A percentile compares a stretch with the other conserved stretches of the same genome.
Conservation (phyloP, 2,329 filamentous ascomycete genomes). For the Clarireedia hainanense region DNA sequence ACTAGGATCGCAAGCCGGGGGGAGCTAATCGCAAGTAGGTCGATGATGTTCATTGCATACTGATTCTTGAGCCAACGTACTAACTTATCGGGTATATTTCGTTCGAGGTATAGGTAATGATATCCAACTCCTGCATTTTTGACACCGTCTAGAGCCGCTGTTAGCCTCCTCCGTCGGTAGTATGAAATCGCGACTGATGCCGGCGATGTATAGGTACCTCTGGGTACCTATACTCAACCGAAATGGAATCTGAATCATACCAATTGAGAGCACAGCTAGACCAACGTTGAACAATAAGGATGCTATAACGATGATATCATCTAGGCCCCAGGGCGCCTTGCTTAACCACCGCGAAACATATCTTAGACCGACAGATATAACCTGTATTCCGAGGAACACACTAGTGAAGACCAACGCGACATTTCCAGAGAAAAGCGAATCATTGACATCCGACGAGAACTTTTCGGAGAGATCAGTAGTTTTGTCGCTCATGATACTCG, state of each 20-base stretch:
- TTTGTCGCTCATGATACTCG: too few relatives aligned
- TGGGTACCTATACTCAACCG: background rate
- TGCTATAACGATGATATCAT: background rate
- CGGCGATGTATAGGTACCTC: background rate
- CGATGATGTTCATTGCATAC: background rate
- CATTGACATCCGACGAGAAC: background rate
- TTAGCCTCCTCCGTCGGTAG: background rate
- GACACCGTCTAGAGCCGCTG: too few relatives aligned
- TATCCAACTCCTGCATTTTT: too few relatives aligned
- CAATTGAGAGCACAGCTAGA: background rate
- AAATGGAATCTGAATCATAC: background rate
- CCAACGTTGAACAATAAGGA: background rate
- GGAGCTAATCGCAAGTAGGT: background rate
- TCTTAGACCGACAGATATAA: background rate
- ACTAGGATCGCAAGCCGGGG: background rate
- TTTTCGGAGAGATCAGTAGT: background rate
- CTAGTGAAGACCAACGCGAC: background rate
- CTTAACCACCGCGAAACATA: background rate
- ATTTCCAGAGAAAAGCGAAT: background rate
- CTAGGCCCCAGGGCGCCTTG: too few relatives aligned
- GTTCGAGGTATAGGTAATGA: too few relatives aligned
- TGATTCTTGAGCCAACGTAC: background rate
- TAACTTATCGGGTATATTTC: too few relatives aligned
- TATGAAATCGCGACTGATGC: background rate
- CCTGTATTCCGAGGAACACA: background rate